These are phyloP conservation scores for Passiflora organensis DNA, from an alignment of 345 rosid species.

Conservation along the genomic window DNA sequence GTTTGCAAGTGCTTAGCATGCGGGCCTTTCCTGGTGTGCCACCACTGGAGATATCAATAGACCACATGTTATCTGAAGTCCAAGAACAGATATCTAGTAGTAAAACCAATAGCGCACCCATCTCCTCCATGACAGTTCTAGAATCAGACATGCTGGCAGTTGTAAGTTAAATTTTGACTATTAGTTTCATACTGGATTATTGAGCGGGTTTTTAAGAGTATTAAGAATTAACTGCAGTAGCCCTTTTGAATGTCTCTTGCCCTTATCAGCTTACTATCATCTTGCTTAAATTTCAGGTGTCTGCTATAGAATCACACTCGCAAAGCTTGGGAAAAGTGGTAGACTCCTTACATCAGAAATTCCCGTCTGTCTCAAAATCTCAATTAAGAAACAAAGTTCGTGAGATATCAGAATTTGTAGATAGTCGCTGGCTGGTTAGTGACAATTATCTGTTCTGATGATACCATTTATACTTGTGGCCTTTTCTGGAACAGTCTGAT, in stretches of 20 bases:
- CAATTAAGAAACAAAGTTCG: constrained; percentile 70
- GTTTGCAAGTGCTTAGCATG: constrained; percentile 66
- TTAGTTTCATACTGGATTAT: not conserved
- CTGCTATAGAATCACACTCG: constrained; percentile 60
- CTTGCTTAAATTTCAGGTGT: constrained; percentile 47
- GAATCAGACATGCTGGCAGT: constrained; percentile 52
- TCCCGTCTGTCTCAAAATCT: constrained; percentile 60
- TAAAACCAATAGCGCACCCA: constrained; percentile 29
- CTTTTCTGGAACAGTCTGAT: not conserved
- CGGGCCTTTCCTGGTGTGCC: constrained; percentile 40
- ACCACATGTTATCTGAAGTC: constrained; percentile 31
- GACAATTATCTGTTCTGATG: not conserved
- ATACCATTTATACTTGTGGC: not conserved
- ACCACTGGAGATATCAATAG: constrained; percentile 37
- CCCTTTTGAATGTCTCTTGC: not conserved
- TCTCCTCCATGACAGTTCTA: constrained; percentile 29
- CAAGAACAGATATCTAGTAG: constrained; percentile 31
- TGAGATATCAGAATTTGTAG: constrained; percentile 73
- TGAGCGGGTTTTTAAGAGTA: not conserved
- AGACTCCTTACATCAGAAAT: constrained; percentile 68
- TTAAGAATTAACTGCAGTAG: not conserved
- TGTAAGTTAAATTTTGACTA: constrained; percentile 33
- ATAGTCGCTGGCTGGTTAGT: constrained; percentile 91
- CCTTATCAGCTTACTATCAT: constrained; percentile 17
- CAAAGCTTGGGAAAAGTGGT: constrained; percentile 60